Conservation (phyloP, 768 basidiomycete genomes). For the Rhizopogon rudus region DNA sequence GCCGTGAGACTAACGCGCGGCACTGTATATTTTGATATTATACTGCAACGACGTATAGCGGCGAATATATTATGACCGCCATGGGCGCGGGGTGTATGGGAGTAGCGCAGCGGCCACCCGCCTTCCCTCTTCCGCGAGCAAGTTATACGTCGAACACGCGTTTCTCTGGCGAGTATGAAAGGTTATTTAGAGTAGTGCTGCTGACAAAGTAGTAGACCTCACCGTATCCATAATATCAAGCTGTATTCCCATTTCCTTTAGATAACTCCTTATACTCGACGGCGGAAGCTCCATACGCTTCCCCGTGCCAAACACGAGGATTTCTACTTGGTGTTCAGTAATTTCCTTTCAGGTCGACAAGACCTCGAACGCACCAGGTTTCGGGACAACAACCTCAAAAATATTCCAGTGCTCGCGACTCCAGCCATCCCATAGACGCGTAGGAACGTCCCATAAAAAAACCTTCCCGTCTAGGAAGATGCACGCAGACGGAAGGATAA, state of each 20-base stretch:
- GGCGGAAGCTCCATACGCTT: slow-evolving; percentile 66
- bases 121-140: slow-evolving; percentile 89
- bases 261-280: slow-evolving; percentile 53
- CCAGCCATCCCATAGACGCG: slow-evolving; percentile 66
- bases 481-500: slow-evolving; percentile 70
- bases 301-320: slow-evolving; percentile 88
- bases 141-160: slow-evolving; percentile 93
- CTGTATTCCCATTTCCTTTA: slow-evolving; percentile 78
- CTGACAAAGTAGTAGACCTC: slow-evolving; percentile 13
- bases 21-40: too few species aligned
- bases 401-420: slow-evolving; percentile 66
- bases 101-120: slow-evolving; percentile 89
- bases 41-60: too few species aligned
- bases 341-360: background rate
- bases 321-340: slow-evolving; percentile 49
- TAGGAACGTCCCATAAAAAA: slow-evolving; percentile 85
- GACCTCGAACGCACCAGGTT: slow-evolving; percentile 63
- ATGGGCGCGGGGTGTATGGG: slow-evolving; percentile 37
- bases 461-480: slow-evolving; percentile 85
- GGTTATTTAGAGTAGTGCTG: background rate
- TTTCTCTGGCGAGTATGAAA: slow-evolving; percentile 52
- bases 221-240: slow-evolving; percentile 86
- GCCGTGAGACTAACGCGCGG: too few species aligned
- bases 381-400: slow-evolving; percentile 78
- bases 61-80: too few species aligned